Evolutionary conservation across 345 rosid genomes (phyloP).

Genomic region (Microthlaspi erraticum): DNA sequence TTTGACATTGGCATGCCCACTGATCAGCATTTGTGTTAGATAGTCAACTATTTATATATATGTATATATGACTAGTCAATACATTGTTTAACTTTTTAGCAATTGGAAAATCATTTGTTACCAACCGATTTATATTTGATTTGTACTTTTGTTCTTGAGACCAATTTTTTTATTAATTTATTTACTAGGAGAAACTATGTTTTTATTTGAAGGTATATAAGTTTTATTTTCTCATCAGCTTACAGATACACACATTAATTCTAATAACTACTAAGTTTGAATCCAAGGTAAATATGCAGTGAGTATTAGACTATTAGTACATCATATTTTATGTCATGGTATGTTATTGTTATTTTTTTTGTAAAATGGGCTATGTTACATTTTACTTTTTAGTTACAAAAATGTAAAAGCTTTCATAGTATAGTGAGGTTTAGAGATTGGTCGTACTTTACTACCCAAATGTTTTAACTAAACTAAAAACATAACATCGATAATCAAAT

Average conservation of each 20-base stretch:
- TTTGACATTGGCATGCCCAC: slow-evolving; percentile 8
- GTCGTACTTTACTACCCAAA: not conserved
- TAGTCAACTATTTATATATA: slow-evolving; percentile 9
- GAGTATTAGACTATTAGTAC: too few relatives aligned
- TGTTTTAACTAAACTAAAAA: not conserved
- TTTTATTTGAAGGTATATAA: not conserved
- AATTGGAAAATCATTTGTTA: not conserved
- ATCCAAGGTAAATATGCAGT: too few relatives aligned
- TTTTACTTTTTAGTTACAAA: too few relatives aligned
- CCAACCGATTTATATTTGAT: not conserved
- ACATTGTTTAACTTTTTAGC: not conserved
- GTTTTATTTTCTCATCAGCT: too few relatives aligned
- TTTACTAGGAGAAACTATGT: not conserved
- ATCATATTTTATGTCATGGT: too few relatives aligned
- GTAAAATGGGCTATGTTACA: too few relatives aligned
- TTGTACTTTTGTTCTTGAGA: not conserved
- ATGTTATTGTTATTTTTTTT: too few relatives aligned
- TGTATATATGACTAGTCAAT: not conserved
- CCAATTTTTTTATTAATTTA: not conserved
- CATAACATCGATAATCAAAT: too few relatives aligned
- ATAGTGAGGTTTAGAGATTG: not conserved
- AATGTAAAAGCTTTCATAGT: too few relatives aligned
- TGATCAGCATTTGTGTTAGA: not conserved
- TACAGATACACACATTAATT: too few relatives aligned
- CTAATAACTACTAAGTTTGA: too few relatives aligned